Evolutionary conservation across 148 eudicot genomes (phyloP), one percentile per base, ranked within the genome.

Genomic region (Polygonum aviculare): DNA sequence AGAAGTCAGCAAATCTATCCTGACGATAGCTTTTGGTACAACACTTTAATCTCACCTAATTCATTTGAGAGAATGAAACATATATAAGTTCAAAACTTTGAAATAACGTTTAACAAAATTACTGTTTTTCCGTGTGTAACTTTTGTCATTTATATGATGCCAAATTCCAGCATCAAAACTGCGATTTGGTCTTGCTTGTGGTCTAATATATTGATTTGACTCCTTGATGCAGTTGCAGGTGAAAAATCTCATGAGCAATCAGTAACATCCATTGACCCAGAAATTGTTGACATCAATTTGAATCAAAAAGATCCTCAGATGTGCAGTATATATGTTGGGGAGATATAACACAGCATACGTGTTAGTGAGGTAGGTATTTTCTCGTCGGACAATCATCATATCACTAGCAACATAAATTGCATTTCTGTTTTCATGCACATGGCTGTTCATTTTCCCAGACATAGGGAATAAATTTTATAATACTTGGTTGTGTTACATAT

Each of bases 321-420:
- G 97, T 93, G 98, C 80, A 81, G 89, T 80, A 75, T 80, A 22
- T 93, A 93, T 81, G 97, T 88, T 79, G 80, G 87, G 75, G 89
- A 90, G 71, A 91, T 93, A 80, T 87, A 86, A 76, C 63, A 76
- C 45, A 79, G 80, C 69, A 84, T 83, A 78, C 84, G 82, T 76
- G 83, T 84, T 72, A 84, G 74, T 71, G 94, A 93, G 98, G 98
- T 93, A 79, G 57, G 85, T 78, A 73, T 12, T 41, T 41, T 41
- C 6, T 40, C 8, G 8, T 9, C 8, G 45, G 45, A 41, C 45
- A 41, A 5, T 41, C 45, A 41, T 41, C 45, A 33, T 26, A 44
- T 22, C 59, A 19, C 55, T 26, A 47, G 76, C 19, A 50, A 41
- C 22, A 72, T 26, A 40, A 19, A 2, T 5, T 10, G 22, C 69